Base-by-base conservation (phyloP, 768 basidiomycete species). In the Porphyrellus cyaneotinctus region DNA sequence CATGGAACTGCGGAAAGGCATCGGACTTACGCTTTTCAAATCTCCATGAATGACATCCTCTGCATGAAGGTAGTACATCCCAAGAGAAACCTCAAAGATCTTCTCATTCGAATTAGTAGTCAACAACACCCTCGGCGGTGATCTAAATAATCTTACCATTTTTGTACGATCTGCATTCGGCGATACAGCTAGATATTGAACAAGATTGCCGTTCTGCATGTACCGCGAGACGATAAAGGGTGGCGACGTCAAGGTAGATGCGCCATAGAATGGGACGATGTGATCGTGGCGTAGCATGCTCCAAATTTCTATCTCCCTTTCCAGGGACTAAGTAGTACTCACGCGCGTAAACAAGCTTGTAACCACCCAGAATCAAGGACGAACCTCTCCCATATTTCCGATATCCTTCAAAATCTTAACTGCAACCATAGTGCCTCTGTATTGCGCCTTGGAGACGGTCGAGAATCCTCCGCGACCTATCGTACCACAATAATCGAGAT, bases 401-500 rank as follows among this genome's bases (percentile, higher is more conserved):
- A 45, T 2, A 9, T 55, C 44, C 44, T 43, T 55, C 12, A 51
- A 20, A 0, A 13, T 32, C 41, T 56, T 56, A 4, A 51, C 49
- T 14, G 54, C 54, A 26, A 56, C 54, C 6, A 35, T 31, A 28
- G 14, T 42, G 15, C 38, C 39, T 20, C 54, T 35, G 28, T 47
- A 56, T 35, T 17, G 24, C 4, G 49, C 54, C 23, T 47, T 56
- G 1, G 17, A 32, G 6, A 56, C 54, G 1, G 39, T 56, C 18
- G 54, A 47, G 42, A 69, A 69, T 26, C 61, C 66, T 8, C 67
- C 67, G 17, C 57, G 23, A 6, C 66, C 67, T 37, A 67, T 65
- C 39, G 53, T 42, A 11, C 47, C 51, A 7, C 60, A 62, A 39
- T 61, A 48, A 2, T 66, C 64, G 18, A 69, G 63, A 17, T 68